These are phyloP conservation scores for Candolleomyces eurysporus DNA, from an alignment of 768 basidiomycete genomes.

Conservation along the genomic window DNA sequence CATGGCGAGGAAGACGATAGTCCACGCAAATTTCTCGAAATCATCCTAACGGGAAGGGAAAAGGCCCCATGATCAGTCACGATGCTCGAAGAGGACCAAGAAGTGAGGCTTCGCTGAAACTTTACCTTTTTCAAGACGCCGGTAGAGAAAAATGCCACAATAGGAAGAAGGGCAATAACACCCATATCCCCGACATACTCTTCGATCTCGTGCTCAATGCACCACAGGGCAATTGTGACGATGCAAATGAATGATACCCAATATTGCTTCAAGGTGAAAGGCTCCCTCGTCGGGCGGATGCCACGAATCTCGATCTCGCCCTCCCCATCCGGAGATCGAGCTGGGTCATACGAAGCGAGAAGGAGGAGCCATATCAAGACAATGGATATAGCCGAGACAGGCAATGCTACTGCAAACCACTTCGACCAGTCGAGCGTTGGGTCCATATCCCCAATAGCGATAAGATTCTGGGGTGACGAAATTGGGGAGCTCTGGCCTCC, in stretches of 20 bases:
- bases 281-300: conserved; percentile 80
- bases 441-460: conserved; percentile 87
- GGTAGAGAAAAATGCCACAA: conserved; percentile 92
- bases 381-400: conserved; percentile 85
- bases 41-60: conserved; percentile 60
- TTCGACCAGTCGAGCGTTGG: conserved; percentile 81
- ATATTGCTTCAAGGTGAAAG: conserved; percentile 81
- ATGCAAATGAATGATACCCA: conserved; percentile 86
- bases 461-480: conserved; percentile 96
- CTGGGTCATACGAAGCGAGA: conserved; percentile 76
- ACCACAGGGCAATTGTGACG: conserved; percentile 87
- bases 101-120: neutral
- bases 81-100: neutral
- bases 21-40: conserved; percentile 94
- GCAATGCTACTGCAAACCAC: conserved; percentile 94
- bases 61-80: conserved; percentile 9
- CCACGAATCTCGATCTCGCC: conserved; percentile 80
- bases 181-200: conserved; percentile 92
- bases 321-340: conserved; percentile 67
- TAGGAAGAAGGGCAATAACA: conserved; percentile 89
- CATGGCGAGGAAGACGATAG: conserved; percentile 95
- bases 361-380: conserved; percentile 91
- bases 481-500: conserved; percentile 98
- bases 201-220: conserved; percentile 78
- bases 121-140: conserved; percentile 89